Evolutionary conservation across 2,329 filamentous ascomycete species (phyloP).

Genomic region (Microcyclospora pomicola): DNA sequence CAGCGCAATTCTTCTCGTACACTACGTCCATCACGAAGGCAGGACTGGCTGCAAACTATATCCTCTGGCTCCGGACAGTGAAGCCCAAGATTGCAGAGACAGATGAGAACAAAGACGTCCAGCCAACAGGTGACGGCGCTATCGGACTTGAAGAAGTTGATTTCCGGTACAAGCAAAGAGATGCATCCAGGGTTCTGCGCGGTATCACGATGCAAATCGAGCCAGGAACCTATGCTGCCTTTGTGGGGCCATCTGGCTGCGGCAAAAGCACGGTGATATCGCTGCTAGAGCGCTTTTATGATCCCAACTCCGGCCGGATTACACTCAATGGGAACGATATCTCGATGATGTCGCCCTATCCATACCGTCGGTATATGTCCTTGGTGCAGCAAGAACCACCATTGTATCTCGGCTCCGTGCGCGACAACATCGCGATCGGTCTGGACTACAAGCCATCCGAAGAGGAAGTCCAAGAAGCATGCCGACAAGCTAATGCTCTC

Average conservation of each 20-base stretch:
- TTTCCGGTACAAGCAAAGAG: slow-evolving; percentile 18
- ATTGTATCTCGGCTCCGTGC: slow-evolving; percentile 54
- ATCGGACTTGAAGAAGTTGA: slow-evolving; percentile 16
- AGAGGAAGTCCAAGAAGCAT: slow-evolving; percentile 33
- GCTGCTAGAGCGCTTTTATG: slow-evolving; percentile 35
- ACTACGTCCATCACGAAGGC: slow-evolving; percentile 27
- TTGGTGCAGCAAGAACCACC: slow-evolving; percentile 64
- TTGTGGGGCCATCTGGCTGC: slow-evolving; percentile 36
- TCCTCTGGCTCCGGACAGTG: slow-evolving; percentile 30
- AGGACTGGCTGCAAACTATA: slow-evolving; percentile 27
- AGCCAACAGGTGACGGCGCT: slow-evolving; percentile 10
- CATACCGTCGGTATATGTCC: slow-evolving; percentile 51
- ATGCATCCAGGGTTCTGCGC: slow-evolving; percentile 13
- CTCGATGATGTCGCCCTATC: slow-evolving; percentile 41
- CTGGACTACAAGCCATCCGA: slow-evolving; percentile 25
- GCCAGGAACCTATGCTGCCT: slow-evolving; percentile 30
- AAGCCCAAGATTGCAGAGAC: slow-evolving; percentile 26
- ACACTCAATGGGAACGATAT: slow-evolving; percentile 46
- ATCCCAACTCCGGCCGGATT: slow-evolving; percentile 27
- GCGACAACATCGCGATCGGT: slow-evolving; percentile 42
- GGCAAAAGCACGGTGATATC: slow-evolving; percentile 35
- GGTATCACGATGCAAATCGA: slow-evolving; percentile 17
- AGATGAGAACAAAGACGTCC: slow-evolving; percentile 19
- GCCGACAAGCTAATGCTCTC: slow-evolving; percentile 38
- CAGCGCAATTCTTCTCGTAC: slow-evolving; percentile 48